Percentiles rank a stretch among this genome's conserved stretches.
Conservation (phyloP, 164 flowering plant species). For the Aristolochia contorta region DNA sequence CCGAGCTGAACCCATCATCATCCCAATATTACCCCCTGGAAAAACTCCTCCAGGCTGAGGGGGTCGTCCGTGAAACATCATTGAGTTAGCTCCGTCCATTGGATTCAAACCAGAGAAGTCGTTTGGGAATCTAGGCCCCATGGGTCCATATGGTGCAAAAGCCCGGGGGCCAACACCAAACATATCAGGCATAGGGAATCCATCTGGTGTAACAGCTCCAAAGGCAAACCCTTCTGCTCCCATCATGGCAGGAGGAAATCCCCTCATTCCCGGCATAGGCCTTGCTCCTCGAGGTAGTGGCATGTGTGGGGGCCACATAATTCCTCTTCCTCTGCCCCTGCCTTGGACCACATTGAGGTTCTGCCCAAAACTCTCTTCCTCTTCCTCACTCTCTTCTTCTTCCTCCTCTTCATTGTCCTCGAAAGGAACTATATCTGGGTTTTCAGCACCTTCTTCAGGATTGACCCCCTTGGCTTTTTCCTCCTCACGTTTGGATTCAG, state of each 20-base stretch:
- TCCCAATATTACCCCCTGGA: constrained; percentile 69
- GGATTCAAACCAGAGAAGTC: constrained; percentile 39
- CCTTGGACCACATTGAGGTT: constrained; percentile 38
- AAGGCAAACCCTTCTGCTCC: constrained; percentile 77
- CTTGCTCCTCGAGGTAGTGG: constrained; percentile 61
- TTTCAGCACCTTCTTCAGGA: constrained; percentile 55
- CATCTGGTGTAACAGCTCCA: constrained; percentile 57
- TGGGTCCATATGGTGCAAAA: constrained; percentile 74
- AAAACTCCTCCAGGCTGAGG: constrained; percentile 55
- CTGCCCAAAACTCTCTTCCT: constrained; percentile 57
- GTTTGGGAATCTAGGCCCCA: constrained; percentile 43
- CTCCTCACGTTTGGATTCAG: constrained; percentile 85
- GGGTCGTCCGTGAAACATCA: constrained; percentile 80
- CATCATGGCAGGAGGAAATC: constrained; percentile 86
- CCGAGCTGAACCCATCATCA: constrained; percentile 92
- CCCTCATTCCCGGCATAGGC: constrained; percentile 74
- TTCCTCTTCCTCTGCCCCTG: constrained; percentile 87
- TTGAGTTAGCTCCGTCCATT: constrained; percentile 29
- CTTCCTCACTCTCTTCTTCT: constrained; percentile 86
- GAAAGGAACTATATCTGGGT: constrained; percentile 92
- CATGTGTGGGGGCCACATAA: constrained; percentile 87
- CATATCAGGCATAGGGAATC: constrained; percentile 62
- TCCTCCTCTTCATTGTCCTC: constrained; percentile 99
- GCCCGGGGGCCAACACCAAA: constrained; percentile 65
- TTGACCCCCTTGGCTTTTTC: constrained; percentile 92